Evolutionary conservation across 2,329 filamentous ascomycete species (phyloP).

Genomic region (Helotiales sp.): DNA sequence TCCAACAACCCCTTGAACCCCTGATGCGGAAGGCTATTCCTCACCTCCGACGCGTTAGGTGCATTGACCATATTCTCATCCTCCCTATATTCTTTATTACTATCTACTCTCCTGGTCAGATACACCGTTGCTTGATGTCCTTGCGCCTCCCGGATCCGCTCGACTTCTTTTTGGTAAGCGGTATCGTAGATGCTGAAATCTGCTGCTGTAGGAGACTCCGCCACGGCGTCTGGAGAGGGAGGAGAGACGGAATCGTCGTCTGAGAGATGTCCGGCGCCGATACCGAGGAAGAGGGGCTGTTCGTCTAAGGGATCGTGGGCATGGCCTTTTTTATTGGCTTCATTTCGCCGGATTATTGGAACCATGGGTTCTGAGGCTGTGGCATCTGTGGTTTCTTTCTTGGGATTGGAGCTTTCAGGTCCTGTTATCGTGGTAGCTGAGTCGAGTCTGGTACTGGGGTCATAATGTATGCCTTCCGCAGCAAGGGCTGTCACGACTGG

Average conservation of each 20-base stretch:
- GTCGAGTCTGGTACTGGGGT: conserved; percentile 35
- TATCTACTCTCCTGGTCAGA: conserved; percentile 50
- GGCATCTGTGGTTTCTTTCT: neutral
- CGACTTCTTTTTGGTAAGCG: conserved; percentile 81
- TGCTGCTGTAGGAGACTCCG: conserved; percentile 80
- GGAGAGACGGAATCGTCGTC: conserved; percentile 40
- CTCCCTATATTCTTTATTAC: conserved; percentile 32
- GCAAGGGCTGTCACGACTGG: conserved; percentile 49
- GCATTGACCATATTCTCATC: conserved; percentile 33
- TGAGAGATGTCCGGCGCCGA: conserved; percentile 62
- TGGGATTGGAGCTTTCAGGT: neutral
- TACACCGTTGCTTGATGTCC: conserved; percentile 57
- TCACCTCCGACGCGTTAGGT: conserved; percentile 19
- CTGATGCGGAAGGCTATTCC: conserved; percentile 22
- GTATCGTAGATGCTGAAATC: conserved; percentile 88
- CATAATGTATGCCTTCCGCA: conserved; percentile 53
- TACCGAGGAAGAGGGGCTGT: conserved; percentile 67
- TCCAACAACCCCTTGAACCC: conserved; percentile 34
- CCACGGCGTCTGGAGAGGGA: conserved; percentile 55
- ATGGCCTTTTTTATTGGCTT: conserved; percentile 54
- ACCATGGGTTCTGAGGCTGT: neutral
- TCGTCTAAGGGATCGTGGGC: conserved; percentile 65
- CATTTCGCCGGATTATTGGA: conserved; percentile 12
- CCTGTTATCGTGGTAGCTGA: neutral
- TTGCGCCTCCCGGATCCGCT: conserved; percentile 60